Evolutionary conservation across 495 filamentous ascomycete genomes (phyloP).

Genomic region (Daldinia bambusicola): DNA sequence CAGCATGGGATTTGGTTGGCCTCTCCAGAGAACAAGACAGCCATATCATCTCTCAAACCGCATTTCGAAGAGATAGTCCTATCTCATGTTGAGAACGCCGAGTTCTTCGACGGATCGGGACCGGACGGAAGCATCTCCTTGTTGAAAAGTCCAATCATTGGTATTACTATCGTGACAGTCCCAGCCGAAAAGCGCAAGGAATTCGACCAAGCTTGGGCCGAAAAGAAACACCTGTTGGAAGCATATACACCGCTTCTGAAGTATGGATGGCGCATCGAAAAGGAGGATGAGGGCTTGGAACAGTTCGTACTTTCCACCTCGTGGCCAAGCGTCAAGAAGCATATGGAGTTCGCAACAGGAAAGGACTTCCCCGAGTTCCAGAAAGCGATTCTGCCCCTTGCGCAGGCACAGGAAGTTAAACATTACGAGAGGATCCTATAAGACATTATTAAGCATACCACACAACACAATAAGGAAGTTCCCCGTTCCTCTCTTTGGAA

Average conservation of each 20-base stretch:
- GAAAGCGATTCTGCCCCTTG: slow-evolving; percentile 45
- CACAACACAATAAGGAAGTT: background rate
- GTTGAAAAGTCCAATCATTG: slow-evolving; percentile 55
- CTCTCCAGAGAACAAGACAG: slow-evolving; percentile 48
- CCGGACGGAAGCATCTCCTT: slow-evolving; percentile 40
- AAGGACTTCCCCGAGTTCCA: slow-evolving; percentile 53
- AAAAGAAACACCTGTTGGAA: slow-evolving; percentile 54
- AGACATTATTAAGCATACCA: slow-evolving; percentile 11
- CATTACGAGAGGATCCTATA: slow-evolving; percentile 54
- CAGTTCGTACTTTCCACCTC: slow-evolving; percentile 65
- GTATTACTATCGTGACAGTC: slow-evolving; percentile 59
- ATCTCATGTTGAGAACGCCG: slow-evolving; percentile 53
- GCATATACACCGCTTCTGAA: slow-evolving; percentile 52
- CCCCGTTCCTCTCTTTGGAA: slow-evolving; percentile 2
- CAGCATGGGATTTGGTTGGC: slow-evolving; percentile 62
- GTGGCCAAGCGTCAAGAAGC: slow-evolving; percentile 60
- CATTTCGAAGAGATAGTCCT: slow-evolving; percentile 54
- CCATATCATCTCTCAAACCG: slow-evolving; percentile 34
- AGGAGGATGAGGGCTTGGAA: slow-evolving; percentile 51
- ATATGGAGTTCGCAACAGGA: slow-evolving; percentile 54
- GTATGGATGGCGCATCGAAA: slow-evolving; percentile 63
- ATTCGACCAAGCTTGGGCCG: slow-evolving; percentile 55
- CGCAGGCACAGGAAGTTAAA: slow-evolving; percentile 55
- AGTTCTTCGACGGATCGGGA: slow-evolving; percentile 50
- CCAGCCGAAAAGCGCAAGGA: slow-evolving; percentile 50